Evolutionary conservation across 495 filamentous ascomycete genomes (phyloP).

Genomic region (Aspergillus campestris): DNA sequence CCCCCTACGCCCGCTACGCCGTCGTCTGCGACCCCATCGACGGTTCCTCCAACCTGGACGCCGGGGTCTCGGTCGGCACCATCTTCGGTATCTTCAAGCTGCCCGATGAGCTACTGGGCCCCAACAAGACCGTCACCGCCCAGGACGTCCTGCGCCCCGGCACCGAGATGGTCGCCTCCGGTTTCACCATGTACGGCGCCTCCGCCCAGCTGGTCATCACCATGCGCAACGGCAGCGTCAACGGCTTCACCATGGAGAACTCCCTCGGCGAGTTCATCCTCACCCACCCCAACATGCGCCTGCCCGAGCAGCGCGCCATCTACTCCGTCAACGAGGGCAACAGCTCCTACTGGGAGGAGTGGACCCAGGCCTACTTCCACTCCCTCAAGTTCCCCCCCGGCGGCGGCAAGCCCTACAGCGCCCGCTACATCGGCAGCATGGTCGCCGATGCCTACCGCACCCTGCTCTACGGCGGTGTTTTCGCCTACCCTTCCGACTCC

Average conservation of each 20-base stretch:
- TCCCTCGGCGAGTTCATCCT: slow-evolving; percentile 97
- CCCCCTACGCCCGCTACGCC: slow-evolving; percentile 76
- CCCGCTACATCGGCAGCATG: slow-evolving; percentile 95
- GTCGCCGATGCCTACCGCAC: slow-evolving; percentile 97
- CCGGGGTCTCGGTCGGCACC: slow-evolving; percentile 94
- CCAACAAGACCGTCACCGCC: slow-evolving; percentile 49
- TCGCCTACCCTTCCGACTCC: slow-evolving; percentile 94
- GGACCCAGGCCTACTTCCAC: slow-evolving; percentile 80
- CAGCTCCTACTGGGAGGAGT: slow-evolving; percentile 89
- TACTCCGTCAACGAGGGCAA: slow-evolving; percentile 99
- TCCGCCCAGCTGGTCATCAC: slow-evolving; percentile 94
- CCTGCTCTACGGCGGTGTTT: slow-evolving; percentile 89
- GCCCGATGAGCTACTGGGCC: slow-evolving; percentile 56
- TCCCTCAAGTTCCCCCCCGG: slow-evolving; percentile 69
- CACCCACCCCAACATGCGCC: slow-evolving; percentile 87
- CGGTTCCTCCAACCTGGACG: slow-evolving; percentile 94
- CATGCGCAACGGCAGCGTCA: slow-evolving; percentile 87
- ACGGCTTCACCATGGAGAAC: slow-evolving; percentile 95
- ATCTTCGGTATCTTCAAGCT: slow-evolving; percentile 96
- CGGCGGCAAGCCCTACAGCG: slow-evolving; percentile 82
- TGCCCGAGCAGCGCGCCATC: slow-evolving; percentile 73
- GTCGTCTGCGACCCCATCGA: slow-evolving; percentile 98
- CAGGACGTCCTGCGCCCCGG: slow-evolving; percentile 84
- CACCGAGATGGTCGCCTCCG: slow-evolving; percentile 82
- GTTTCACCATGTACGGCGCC: slow-evolving; percentile 99